Base-by-base conservation (phyloP, 2,329 filamentous ascomycete genomes). In the Bipolaris oryzae region DNA sequence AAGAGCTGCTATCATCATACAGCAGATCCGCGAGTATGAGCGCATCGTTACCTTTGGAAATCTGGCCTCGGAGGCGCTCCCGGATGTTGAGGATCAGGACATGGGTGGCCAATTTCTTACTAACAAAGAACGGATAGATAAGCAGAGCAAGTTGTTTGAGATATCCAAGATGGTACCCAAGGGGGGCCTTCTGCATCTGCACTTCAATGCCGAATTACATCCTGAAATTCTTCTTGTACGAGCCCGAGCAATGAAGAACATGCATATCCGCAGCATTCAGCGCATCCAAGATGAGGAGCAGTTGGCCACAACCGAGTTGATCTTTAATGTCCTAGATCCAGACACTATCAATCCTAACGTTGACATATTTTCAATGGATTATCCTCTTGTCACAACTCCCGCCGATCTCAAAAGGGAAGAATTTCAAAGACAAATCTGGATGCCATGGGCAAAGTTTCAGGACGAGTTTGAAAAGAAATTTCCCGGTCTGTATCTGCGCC, bases 121-220 rank as follows among this genome's bases (percentile, higher is more conserved):
- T 18, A 80, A 80, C 65, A 77, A 76, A 57, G 60, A 69, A 3
- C 72, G 76, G 1, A 80, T 81, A 45, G 74, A 78, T 42, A 74
- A 81, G 35, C 50, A 80, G 44, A 90, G 88, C 7, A 74, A 77
- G 41, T 68, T 92, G 13, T 85, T 87, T 63, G 63, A 78, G 25
- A 81, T 89, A 23, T 83, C 86, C 5, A 77, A 77, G 31, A 69
- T 73, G 54, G 83, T 90, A 79, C 89, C 89, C 39, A 92, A 92
- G 73, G 89, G 89, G 2, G 83, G 84, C 0, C 87, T 92, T 69
- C 78, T 92, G 21, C 89, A 92, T 72, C 84, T 91, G 21, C 89
- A 92, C 73, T 92, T 90, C 79, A 92, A 92, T 71, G 84, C 89
- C n/a, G 90, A 89, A 58, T 78, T 92, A 4, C 78, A 80, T 13